Percentiles rank a stretch among this genome's conserved stretches.
Conservation (phyloP, 805 yeast genomes). For the Saturnispora saitoi region DNA sequence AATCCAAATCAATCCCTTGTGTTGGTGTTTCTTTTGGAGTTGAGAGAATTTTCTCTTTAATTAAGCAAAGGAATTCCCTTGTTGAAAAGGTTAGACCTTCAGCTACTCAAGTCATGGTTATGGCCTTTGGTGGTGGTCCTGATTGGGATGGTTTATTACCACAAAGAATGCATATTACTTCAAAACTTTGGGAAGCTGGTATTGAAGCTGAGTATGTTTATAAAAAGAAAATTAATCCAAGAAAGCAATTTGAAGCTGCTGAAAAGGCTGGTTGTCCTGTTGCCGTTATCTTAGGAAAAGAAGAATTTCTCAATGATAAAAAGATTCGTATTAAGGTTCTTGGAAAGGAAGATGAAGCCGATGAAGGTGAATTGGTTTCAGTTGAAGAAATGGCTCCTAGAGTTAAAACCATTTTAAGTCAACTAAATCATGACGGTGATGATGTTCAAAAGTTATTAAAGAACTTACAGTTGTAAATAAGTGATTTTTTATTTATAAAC, state of each 20-base stretch:
- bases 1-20: constrained; percentile 78
- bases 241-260: constrained; percentile 97
- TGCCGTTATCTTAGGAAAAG: constrained; percentile 92
- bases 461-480: not conserved
- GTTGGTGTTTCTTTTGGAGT: constrained; percentile 97
- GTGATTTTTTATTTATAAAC: not conserved
- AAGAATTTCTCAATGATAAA: constrained; percentile 69
- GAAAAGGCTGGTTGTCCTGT: constrained; percentile 86
- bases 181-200: constrained; percentile 78
- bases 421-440: constrained; percentile 41
- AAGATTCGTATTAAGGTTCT: constrained; percentile 77
- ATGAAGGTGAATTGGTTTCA: constrained; percentile 75
- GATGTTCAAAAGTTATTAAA: constrained; percentile 56
- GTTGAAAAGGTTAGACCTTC: constrained; percentile 66
- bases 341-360: constrained; percentile 72
- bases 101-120: constrained; percentile 86
- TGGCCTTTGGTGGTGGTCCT: constrained; percentile 98
- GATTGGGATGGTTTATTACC: constrained; percentile 89
- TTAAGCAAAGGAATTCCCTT: constrained; percentile 64
- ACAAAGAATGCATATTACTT: constrained; percentile 85
- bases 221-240: constrained; percentile 87
- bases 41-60: constrained; percentile 85
- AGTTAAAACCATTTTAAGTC: constrained; percentile 33
- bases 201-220: constrained; percentile 87
- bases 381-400: constrained; percentile 49